phyloP scores from a whole-genome alignment of 2,329 filamentous ascomycete genomes.

The Cladosporium sphaerospermum region DNA sequence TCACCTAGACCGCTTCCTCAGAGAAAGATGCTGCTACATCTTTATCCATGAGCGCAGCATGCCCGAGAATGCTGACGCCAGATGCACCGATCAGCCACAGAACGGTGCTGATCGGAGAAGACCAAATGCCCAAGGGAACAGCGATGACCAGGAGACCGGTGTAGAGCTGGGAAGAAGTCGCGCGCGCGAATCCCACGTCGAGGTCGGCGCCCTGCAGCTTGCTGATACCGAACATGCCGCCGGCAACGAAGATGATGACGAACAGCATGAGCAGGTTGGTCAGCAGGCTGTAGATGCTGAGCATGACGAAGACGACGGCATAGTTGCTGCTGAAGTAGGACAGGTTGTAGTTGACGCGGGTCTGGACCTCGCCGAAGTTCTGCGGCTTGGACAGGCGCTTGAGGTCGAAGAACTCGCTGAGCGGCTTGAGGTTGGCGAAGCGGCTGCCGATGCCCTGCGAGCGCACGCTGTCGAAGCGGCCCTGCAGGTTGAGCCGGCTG shows the following conservation, averaged over 20 bases:
- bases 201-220: slow-evolving; percentile 85
- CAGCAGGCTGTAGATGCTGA: slow-evolving; percentile 90
- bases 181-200: slow-evolving; percentile 73
- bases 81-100: slow-evolving; percentile 96
- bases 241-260: slow-evolving; percentile 80
- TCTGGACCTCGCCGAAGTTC: slow-evolving; percentile 86
- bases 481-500: slow-evolving; percentile 77
- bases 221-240: slow-evolving; percentile 84
- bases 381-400: slow-evolving; percentile 92
- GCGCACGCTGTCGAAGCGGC: slow-evolving; percentile 78
- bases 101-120: slow-evolving; percentile 75
- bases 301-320: slow-evolving; percentile 85
- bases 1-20: slow-evolving; percentile 97
- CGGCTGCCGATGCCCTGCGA: slow-evolving; percentile 71
- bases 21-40: slow-evolving; percentile 99
- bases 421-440: slow-evolving; percentile 85
- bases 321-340: slow-evolving; percentile 99
- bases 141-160: slow-evolving; percentile 77
- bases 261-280: slow-evolving; percentile 84
- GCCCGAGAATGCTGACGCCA: slow-evolving; percentile 87
- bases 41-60: slow-evolving; percentile 94
- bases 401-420: slow-evolving; percentile 91
- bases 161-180: slow-evolving; percentile 89
- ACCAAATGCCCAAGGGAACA: slow-evolving; percentile 76
- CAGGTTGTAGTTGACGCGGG: slow-evolving; percentile 93